Evolutionary conservation across 371 early-diverging fungal species (phyloP).

Genomic region (Mortierella sp.): DNA sequence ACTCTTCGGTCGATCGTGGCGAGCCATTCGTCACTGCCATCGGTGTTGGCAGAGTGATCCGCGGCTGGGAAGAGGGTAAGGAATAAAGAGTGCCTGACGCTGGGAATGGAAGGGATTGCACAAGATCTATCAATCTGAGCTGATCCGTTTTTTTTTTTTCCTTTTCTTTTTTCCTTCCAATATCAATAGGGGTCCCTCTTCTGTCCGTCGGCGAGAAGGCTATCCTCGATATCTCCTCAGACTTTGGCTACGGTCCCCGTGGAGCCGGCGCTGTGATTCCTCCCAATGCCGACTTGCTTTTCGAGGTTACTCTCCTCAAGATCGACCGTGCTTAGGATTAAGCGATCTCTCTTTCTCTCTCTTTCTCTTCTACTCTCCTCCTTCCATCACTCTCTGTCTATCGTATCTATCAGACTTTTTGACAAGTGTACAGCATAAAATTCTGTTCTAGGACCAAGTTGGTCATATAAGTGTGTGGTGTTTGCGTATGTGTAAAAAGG

Average conservation of each 20-base stretch:
- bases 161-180: too few relatives aligned
- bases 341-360: neutral
- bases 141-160: neutral
- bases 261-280: conserved; percentile 84
- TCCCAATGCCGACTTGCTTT: conserved; percentile 82
- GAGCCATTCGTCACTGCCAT: conserved; percentile 82
- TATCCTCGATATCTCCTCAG: conserved; percentile 74
- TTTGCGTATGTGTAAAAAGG: too few relatives aligned
- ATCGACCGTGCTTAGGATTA: conserved; percentile 70
- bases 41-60: conserved; percentile 94
- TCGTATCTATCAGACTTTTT: too few relatives aligned
- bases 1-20: conserved; percentile 86
- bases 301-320: conserved; percentile 85
- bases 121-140: neutral
- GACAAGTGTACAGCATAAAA: neutral
- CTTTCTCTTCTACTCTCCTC: neutral
- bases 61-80: conserved; percentile 79
- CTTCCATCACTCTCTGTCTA: neutral
- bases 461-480: too few relatives aligned
- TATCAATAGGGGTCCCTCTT: conserved; percentile 76
- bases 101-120: neutral
- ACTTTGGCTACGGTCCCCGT: conserved; percentile 78
- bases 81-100: neutral
- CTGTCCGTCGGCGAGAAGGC: conserved; percentile 84
- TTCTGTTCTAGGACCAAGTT: neutral